Evolutionary conservation across 2,329 filamentous ascomycete species (phyloP).

Genomic region (Exserohilum turcica): DNA sequence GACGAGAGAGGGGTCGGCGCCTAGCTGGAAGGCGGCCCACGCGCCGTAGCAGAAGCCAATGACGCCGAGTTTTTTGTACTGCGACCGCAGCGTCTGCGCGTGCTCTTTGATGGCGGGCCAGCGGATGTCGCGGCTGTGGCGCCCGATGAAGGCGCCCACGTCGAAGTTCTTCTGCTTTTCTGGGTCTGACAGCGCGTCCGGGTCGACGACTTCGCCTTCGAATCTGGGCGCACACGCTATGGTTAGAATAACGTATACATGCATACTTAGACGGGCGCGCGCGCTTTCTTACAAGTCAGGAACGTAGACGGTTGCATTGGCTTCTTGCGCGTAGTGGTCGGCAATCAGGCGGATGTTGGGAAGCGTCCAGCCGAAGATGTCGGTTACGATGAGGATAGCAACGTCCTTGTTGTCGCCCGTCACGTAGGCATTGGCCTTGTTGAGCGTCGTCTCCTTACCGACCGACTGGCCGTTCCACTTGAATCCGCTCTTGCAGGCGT

Average conservation of each 20-base stretch:
- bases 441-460: slow-evolving; percentile 48
- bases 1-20: slow-evolving; percentile 37
- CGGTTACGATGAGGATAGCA: slow-evolving; percentile 53
- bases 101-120: slow-evolving; percentile 47
- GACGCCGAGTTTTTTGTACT: slow-evolving; percentile 50
- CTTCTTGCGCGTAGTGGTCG: slow-evolving; percentile 54
- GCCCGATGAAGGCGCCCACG: slow-evolving; percentile 45
- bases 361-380: slow-evolving; percentile 57
- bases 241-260: not conserved
- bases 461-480: slow-evolving; percentile 47
- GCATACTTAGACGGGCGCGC: not conserved
- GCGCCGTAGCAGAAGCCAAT: slow-evolving; percentile 58
- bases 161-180: slow-evolving; percentile 47
- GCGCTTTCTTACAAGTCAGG: slow-evolving; percentile 51
- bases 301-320: slow-evolving; percentile 54
- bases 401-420: slow-evolving; percentile 52
- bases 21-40: slow-evolving; percentile 43
- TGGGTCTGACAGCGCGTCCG: slow-evolving; percentile 31
- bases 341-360: slow-evolving; percentile 54
- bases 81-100: slow-evolving; percentile 45
- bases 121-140: slow-evolving; percentile 48
- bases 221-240: slow-evolving; percentile 25
- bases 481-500: slow-evolving; percentile 47
- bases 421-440: slow-evolving; percentile 49
- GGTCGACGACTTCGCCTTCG: slow-evolving; percentile 37